These are phyloP conservation scores for Graphilbum ipis-grandicollis DNA, from an alignment of 2,329 filamentous ascomycete genomes.

Conservation along the genomic window DNA sequence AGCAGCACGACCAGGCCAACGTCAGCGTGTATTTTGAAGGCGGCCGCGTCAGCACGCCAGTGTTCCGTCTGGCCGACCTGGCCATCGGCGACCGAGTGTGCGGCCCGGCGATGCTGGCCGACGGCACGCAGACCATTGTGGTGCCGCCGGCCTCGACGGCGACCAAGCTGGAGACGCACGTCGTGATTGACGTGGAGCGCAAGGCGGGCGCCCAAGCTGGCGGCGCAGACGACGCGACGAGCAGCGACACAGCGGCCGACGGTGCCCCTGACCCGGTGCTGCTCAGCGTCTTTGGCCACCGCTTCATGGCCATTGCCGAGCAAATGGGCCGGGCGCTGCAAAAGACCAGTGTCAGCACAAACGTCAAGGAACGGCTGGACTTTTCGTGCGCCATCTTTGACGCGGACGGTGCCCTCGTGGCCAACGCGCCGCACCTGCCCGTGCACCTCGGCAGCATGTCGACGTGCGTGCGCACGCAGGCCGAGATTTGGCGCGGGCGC, in stretches of 20 bases:
- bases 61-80: constrained; percentile 67
- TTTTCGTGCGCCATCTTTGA: constrained; percentile 75
- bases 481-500: constrained; percentile 63
- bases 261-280: constrained; percentile 44
- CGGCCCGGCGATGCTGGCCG: constrained; percentile 75
- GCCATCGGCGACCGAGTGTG: constrained; percentile 52
- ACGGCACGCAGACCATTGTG: constrained; percentile 82
- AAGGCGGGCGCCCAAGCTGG: constrained; percentile 11
- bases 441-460: constrained; percentile 74
- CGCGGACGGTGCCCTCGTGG: constrained; percentile 55
- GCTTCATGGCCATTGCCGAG: constrained; percentile 74
- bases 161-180: constrained; percentile 66
- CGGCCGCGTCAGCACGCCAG: constrained; percentile 57
- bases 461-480: constrained; percentile 65
- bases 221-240: no score
- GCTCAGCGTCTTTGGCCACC: constrained; percentile 62
- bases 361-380: constrained; percentile 68
- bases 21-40: constrained; percentile 78
- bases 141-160: constrained; percentile 66
- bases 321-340: constrained; percentile 68
- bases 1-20: constrained; percentile 45
- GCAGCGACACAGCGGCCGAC: constrained; percentile 17
- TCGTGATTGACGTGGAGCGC: constrained; percentile 68
- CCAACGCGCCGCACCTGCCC: constrained; percentile 65
- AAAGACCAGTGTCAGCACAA: constrained; percentile 65